These are phyloP conservation scores for Dianthus caryophyllus DNA, from an alignment of 148 eudicot genomes.

Conservation along the genomic window DNA sequence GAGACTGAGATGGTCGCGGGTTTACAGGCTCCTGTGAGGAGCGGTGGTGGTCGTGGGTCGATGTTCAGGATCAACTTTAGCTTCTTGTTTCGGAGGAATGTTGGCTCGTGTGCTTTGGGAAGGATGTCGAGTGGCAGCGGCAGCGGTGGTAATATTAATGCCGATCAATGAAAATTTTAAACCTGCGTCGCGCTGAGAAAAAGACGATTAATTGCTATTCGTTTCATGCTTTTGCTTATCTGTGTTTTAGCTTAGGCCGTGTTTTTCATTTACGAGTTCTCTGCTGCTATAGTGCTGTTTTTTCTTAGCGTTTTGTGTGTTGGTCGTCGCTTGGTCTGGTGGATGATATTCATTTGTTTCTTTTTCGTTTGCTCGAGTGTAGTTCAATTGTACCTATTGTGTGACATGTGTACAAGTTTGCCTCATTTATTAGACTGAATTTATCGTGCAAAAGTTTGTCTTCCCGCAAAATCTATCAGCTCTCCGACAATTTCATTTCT, in stretches of 20 bases:
- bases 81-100: slow-evolving; percentile 44
- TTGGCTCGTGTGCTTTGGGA: slow-evolving; percentile 51
- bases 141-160: slow-evolving; percentile 30
- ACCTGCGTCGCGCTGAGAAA: slow-evolving; percentile 10
- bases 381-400: slow-evolving; percentile 11
- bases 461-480: background rate
- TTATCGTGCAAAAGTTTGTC: background rate
- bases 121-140: slow-evolving; percentile 44
- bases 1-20: slow-evolving; percentile 23
- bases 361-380: background rate
- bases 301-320: slow-evolving; percentile 12
- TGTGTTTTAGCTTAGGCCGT: slow-evolving; percentile 11
- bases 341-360: slow-evolving; percentile 10
- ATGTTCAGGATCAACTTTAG: slow-evolving; percentile 49
- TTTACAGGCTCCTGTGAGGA: slow-evolving; percentile 29
- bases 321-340: background rate
- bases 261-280: slow-evolving; percentile 9
- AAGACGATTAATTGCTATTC: slow-evolving; percentile 16
- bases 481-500: background rate
- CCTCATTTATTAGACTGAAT: background rate
- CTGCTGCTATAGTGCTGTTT: slow-evolving; percentile 13
- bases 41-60: slow-evolving; percentile 37
- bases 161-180: slow-evolving; percentile 21
- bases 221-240: slow-evolving; percentile 7
- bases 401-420: slow-evolving; percentile 16